Percentiles rank a stretch among this genome's conserved stretches.
Evolutionary conservation across 1,284 basidiomycete genomes (phyloP).

Genomic region (Pisolithus thermaeus): DNA sequence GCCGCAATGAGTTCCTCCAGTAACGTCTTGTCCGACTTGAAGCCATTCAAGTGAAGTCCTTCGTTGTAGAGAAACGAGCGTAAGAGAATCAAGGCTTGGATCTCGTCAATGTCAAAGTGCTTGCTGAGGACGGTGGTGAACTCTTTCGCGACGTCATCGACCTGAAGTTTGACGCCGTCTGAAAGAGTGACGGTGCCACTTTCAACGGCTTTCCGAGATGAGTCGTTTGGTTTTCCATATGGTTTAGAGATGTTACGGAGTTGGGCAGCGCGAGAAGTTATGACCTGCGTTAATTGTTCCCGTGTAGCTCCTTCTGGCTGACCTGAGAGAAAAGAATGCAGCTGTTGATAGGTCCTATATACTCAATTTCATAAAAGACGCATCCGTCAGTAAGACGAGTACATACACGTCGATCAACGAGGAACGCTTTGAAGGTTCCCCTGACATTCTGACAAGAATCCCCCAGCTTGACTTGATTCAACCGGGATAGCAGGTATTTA

Average conservation of each 20-base stretch:
- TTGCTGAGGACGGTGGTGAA: conserved; percentile 64
- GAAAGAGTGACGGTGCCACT: conserved; percentile 57
- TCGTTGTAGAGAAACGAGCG: conserved; percentile 78
- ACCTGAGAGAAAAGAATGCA: conserved; percentile 56
- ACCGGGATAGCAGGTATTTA: conserved; percentile 4
- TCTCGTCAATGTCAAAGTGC: conserved; percentile 69
- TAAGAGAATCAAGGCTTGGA: conserved; percentile 65
- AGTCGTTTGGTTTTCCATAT: conserved; percentile 61
- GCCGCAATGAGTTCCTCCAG: conserved; percentile 60
- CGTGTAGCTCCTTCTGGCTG: conserved; percentile 49
- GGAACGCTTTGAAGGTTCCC: conserved; percentile 41
- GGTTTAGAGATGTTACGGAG: conserved; percentile 52
- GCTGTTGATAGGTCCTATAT: conserved; percentile 57
- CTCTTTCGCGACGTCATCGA: conserved; percentile 65
- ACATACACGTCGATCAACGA: conserved; percentile 45
- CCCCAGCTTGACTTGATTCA: too few relatives aligned
- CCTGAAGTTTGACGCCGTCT: conserved; percentile 55
- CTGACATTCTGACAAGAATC: conserved; percentile 31
- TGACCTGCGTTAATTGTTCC: conserved; percentile 51
- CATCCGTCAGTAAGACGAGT: neutral
- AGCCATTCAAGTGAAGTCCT: conserved; percentile 50
- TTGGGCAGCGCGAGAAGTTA: conserved; percentile 50
- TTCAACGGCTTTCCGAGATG: conserved; percentile 61
- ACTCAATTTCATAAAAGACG: conserved; percentile 1
- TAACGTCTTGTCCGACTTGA: conserved; percentile 35